These are phyloP conservation scores for Piper betle DNA, from an alignment of 164 flowering plant species.

Conservation along the genomic window DNA sequence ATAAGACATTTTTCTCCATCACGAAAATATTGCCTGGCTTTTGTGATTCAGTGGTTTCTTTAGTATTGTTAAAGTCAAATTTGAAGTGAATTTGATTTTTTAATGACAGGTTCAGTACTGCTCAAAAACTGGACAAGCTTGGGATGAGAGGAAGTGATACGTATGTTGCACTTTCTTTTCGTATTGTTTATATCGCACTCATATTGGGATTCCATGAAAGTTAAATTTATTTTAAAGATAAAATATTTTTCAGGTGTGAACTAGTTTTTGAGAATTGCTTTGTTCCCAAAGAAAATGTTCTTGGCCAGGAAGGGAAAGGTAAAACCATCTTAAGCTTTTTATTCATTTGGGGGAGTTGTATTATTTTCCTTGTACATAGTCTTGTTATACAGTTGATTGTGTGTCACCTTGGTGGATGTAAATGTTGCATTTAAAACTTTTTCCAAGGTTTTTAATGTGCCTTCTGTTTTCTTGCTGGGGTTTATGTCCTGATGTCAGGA, in stretches of 20 bases:
- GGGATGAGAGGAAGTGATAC: slow-evolving; percentile 99
- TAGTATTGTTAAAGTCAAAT: neutral
- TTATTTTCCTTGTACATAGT: neutral
- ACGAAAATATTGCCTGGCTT: too few relatives aligned
- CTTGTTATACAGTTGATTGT: neutral
- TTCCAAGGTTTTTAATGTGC: neutral
- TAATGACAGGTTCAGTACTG: slow-evolving; percentile 81
- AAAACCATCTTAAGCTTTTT: neutral
- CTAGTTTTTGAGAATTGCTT: slow-evolving; percentile 97
- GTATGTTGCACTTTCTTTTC: slow-evolving; percentile 27
- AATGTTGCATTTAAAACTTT: too few relatives aligned
- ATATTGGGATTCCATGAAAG: neutral
- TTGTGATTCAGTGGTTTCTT: too few relatives aligned
- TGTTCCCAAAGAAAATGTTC: slow-evolving; percentile 89
- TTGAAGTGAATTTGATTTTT: neutral
- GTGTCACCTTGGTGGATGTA: neutral
- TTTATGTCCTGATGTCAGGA: slow-evolving; percentile 97
- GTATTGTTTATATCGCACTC: neutral
- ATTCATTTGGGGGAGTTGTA: neutral
- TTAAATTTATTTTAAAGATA: slow-evolving; percentile 1
- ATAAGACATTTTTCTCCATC: too few relatives aligned
- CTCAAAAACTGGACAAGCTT: slow-evolving; percentile 95
- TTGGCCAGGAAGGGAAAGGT: slow-evolving; percentile 99
- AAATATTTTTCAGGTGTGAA: slow-evolving; percentile 60
- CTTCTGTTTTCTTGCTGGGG: slow-evolving; percentile 40